Evolutionary conservation across 2,329 filamentous ascomycete species (phyloP).

Genomic region (Helotiales sp.): DNA sequence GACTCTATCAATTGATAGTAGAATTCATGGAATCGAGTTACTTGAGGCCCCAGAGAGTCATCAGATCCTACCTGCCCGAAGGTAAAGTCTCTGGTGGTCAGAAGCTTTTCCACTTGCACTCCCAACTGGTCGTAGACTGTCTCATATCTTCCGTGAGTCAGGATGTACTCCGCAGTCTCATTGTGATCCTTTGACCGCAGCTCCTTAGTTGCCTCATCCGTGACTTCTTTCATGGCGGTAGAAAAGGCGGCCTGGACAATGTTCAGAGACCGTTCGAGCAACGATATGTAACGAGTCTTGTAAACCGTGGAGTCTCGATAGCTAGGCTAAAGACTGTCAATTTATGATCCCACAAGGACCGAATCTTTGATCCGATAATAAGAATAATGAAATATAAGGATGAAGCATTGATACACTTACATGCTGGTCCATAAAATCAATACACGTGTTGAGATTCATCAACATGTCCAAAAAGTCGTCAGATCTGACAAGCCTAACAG

Average conservation of each 20-base stretch:
- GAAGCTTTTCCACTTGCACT: slow-evolving; percentile 61
- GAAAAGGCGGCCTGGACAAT: slow-evolving; percentile 44
- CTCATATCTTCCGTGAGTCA: slow-evolving; percentile 68
- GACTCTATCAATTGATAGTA: slow-evolving; percentile 51
- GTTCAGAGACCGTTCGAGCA: slow-evolving; percentile 68
- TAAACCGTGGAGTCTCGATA: slow-evolving; percentile 90
- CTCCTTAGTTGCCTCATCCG: slow-evolving; percentile 59
- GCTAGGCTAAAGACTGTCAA: slow-evolving; percentile 54
- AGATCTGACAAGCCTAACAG: slow-evolving; percentile 79
- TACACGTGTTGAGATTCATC: slow-evolving; percentile 81
- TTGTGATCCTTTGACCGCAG: slow-evolving; percentile 64
- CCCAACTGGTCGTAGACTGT: slow-evolving; percentile 54
- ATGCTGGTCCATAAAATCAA: slow-evolving; percentile 89
- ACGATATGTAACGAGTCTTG: slow-evolving; percentile 79
- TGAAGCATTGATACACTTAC: too few relatives aligned
- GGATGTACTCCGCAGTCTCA: slow-evolving; percentile 69
- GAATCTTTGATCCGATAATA: too few relatives aligned
- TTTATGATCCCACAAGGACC: background rate
- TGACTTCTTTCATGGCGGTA: background rate
- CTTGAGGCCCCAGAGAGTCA: slow-evolving; percentile 58
- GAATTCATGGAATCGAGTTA: slow-evolving; percentile 61
- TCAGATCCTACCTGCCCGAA: slow-evolving; percentile 68
- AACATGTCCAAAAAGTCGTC: slow-evolving; percentile 88
- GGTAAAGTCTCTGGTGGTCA: slow-evolving; percentile 31
- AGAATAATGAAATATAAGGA: too few relatives aligned